Percentiles rank a stretch among this genome's conserved stretches.
Conservation (phyloP, 805 yeast genomes). For the Saturnispora quitensis region DNA sequence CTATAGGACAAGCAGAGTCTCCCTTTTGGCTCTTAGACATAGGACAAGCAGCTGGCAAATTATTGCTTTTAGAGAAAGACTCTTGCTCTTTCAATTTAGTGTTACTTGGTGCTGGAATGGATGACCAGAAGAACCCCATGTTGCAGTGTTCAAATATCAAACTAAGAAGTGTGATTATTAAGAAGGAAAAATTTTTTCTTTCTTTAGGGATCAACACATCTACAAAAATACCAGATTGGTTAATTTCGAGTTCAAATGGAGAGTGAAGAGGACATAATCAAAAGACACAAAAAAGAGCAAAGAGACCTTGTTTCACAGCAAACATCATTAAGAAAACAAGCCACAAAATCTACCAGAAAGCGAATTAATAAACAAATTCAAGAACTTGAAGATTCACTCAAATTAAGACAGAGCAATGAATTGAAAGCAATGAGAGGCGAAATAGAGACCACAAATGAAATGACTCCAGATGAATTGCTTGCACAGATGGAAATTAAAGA, state of each 20-base stretch:
- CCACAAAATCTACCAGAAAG: conserved; percentile 69
- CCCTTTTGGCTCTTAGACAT: conserved; percentile 5
- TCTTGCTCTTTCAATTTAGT: not conserved
- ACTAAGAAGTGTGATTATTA: not conserved
- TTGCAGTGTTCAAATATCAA: not conserved
- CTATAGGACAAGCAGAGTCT: conserved; percentile 26
- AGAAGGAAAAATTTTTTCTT: not conserved
- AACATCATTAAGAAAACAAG: conserved; percentile 76
- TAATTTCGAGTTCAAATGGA: conserved; percentile 16
- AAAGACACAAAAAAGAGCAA: conserved; percentile 60
- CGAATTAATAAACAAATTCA: conserved; percentile 52
- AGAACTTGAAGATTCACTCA: conserved; percentile 48
- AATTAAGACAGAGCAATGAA: conserved; percentile 47
- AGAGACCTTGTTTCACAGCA: conserved; percentile 56
- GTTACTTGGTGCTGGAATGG: conserved; percentile 4
- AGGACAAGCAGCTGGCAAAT: conserved; percentile 6
- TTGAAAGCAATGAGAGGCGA: conserved; percentile 25
- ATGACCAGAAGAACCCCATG: conserved; percentile 87
- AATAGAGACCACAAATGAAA: conserved; percentile 34
- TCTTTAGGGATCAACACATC: not conserved
- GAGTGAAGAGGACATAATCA: conserved; percentile 39
- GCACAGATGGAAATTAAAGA: conserved; percentile 36
- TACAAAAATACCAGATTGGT: not conserved
- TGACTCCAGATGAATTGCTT: conserved; percentile 60
- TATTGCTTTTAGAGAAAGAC: not conserved